Evolutionary conservation across 345 rosid genomes (phyloP), one percentile per base, ranked within the genome.

Genomic region (Psidium guajava): DNA sequence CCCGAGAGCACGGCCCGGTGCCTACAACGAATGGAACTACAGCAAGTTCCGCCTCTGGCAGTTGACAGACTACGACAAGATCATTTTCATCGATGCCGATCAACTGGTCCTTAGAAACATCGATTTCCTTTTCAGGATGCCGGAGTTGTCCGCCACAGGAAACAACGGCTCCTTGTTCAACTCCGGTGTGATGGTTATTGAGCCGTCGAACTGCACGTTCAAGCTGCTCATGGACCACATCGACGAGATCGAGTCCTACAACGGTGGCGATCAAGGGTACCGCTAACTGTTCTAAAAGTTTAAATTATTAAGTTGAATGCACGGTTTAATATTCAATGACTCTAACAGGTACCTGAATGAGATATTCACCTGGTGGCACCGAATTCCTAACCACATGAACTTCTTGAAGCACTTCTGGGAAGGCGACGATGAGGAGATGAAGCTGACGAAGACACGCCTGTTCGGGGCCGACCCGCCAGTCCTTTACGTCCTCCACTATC

Each of bases 31-130:
- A 85, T 91, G 92, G 92, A 91, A 91, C 85, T 91, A 91, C 86
- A 91, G 93, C 87, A 91, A 91, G 86, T 90, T 91, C 86, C 90
- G 92, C 54, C 89, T 91, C 50, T 91, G 93, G 93, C 93, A 91
- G 88, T 82, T 90, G 85, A 90, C 93, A 5, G 88, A 91, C n/a
- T 91, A 91, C 58, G 92, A 90, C 91, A 91, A 91, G 89, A 89
- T 91, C 83, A 86, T 91, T 56, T 91, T 91, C 87, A 88, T 91
- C 44, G 91, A 91, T 36, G 91, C 93, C 3, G 93, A 91, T 84
- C 82, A 90, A 87, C 90, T 91, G 27, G 82, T 91, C 16, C 89
- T 91, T 40, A 85, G 90, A 82, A 91, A 90, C 84, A 90, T 91
- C 3, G 93, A 91, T 86, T 90, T 90, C 87, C 83, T 90, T 80